Evolutionary conservation across 768 basidiomycete genomes (phyloP), one percentile per base, ranked within the genome.

Genomic region (Rhodosporidiobolus sp.): DNA sequence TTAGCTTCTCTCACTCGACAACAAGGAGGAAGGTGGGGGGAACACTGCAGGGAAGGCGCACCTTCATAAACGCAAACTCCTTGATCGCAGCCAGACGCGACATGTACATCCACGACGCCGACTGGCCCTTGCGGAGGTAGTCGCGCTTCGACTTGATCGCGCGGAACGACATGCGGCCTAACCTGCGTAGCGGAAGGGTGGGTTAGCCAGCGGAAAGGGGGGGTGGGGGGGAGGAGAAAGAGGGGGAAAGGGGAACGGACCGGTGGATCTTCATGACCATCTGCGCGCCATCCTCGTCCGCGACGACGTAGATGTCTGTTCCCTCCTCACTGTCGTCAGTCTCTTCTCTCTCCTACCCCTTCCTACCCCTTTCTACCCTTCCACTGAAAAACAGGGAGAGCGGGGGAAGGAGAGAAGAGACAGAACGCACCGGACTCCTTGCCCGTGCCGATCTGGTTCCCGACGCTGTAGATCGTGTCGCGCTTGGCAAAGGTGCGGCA

Each of bases 41-140:
- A 28, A 55, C 34, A 52, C 19, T 4, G 32, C 24, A 52, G n/a
- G 43, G 4, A 26, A 1, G 34, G 65, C 83, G 54, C 65, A 92
- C 95, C 85, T 96, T 97, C 92, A 99, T 95, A 81, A 98, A 99
- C 2, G 92, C 92, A 87, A 89, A 99, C 80, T 99, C 96, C 80
- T 97, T 98, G 83, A 95, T 90, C 16, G 96, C 96, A 26, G 94
- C 90, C 57, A 99, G 82, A 30, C 96, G 87, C 30, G 92, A 94
- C 91, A 99, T 92, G 82, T 97, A 98, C 94, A 98, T 96, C 96
- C 96, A 99, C 45, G 26, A 92, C 1, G 96, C 95, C 26, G 90
- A 91, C 81, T 93, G 93, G 53, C 96, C 87, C 81, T 94, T 95
- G 32, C 94, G 92, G 66, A 99, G 83, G 80, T 98, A 99, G 79